Conservation (phyloP, 129 eudicot genomes). For the Kitagawia praeruptora region DNA sequence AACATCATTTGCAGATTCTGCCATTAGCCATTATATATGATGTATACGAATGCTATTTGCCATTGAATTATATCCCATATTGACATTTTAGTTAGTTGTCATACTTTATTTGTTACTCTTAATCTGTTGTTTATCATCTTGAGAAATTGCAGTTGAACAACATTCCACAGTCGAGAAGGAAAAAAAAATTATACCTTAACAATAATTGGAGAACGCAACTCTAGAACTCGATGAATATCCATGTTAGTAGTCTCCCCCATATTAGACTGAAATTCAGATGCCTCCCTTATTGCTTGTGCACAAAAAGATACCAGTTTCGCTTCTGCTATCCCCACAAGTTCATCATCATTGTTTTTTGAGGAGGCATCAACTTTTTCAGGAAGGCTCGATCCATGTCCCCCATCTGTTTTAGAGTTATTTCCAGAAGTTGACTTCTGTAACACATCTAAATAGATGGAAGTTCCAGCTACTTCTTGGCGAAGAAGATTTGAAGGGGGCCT, state of each 20-base stretch:
- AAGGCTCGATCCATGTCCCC: conserved; percentile 7
- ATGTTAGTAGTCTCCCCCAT: conserved; percentile 64
- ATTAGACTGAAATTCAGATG: conserved; percentile 88
- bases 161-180: neutral
- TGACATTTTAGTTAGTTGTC: neutral
- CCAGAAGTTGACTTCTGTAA: conserved; percentile 71
- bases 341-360: conserved; percentile 27
- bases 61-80: neutral
- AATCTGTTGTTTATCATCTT: neutral
- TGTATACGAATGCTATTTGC: neutral
- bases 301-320: conserved; percentile 86
- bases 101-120: neutral
- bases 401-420: conserved; percentile 22
- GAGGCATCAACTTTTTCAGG: conserved; percentile 27
- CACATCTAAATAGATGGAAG: conserved; percentile 76
- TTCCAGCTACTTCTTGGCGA: conserved; percentile 92
- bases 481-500: conserved; percentile 96
- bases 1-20: neutral
- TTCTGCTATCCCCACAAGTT: conserved; percentile 58
- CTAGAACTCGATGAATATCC: conserved; percentile 93
- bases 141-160: neutral
- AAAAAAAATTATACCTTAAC: conserved; percentile 46
- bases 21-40: neutral
- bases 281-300: conserved; percentile 82
- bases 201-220: conserved; percentile 86